Evolutionary conservation across 2,329 filamentous ascomycete genomes (phyloP).

Genomic region (Nemania bipapillata): DNA sequence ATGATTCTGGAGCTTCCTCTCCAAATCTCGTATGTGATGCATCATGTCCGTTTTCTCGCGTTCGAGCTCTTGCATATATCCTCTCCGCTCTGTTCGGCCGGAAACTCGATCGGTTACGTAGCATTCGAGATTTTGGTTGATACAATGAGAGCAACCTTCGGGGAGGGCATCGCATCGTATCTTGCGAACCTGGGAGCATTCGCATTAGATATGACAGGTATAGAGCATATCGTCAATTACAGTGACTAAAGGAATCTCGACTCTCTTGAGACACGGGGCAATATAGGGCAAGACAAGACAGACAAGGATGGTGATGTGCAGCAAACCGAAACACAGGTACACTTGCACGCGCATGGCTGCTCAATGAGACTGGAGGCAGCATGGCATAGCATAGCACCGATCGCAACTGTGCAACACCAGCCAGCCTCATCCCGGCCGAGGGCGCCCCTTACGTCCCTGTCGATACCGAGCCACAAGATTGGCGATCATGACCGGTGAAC

Average conservation of each 20-base stretch:
- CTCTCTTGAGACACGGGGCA: slow-evolving; percentile 20
- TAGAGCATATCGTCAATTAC: background rate
- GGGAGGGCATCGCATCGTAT: slow-evolving; percentile 85
- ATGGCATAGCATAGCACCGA: too few species aligned
- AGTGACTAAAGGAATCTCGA: background rate
- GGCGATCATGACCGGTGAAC: background rate
- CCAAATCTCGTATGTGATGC: slow-evolving; percentile 73
- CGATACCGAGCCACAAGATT: background rate
- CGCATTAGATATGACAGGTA: slow-evolving; percentile 38
- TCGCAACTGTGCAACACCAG: slow-evolving; percentile 21
- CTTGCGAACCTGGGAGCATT: slow-evolving; percentile 71
- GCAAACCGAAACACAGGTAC: slow-evolving; percentile 25
- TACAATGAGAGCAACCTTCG: slow-evolving; percentile 84
- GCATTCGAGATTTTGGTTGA: slow-evolving; percentile 79
- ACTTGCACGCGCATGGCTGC: slow-evolving; percentile 29
- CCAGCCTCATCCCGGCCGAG: slow-evolving; percentile 9
- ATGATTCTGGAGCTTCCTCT: slow-evolving; percentile 70
- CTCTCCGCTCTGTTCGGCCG: slow-evolving; percentile 79
- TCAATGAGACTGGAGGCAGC: slow-evolving; percentile 8
- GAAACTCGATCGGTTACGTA: slow-evolving; percentile 88
- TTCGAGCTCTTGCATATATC: slow-evolving; percentile 81
- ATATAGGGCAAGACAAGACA: background rate
- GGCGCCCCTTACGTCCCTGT: slow-evolving; percentile 6
- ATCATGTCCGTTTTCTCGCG: slow-evolving; percentile 75
- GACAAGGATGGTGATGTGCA: slow-evolving; percentile 23